phyloP scores from a whole-genome alignment of 192 early-diverging fungal species.

The Gamsiella multidivaricata region DNA sequence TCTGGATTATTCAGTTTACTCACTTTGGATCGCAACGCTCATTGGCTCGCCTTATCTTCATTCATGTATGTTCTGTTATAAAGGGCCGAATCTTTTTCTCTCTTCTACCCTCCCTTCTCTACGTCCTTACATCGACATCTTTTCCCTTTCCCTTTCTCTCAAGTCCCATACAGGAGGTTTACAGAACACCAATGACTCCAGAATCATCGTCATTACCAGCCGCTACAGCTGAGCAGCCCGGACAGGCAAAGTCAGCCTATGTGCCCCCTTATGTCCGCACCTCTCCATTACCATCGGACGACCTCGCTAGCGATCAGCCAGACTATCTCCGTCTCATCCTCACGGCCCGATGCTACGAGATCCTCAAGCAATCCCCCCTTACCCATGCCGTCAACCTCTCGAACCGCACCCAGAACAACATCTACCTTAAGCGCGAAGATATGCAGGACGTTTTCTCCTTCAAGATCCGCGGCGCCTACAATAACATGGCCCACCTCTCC shows the following conservation, averaged over 20 bases:
- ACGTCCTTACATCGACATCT: no score
- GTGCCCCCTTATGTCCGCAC: conserved; percentile 29
- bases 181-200: no score
- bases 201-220: no score
- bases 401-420: conserved; percentile 68
- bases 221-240: no score
- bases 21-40: no score
- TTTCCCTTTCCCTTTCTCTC: no score
- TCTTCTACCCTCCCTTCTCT: no score
- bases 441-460: conserved; percentile 97
- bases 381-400: conserved; percentile 87
- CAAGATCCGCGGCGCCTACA: conserved; percentile 98
- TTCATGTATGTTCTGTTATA: no score
- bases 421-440: conserved; percentile 96
- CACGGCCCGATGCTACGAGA: conserved; percentile 94
- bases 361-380: conserved; percentile 92
- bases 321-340: conserved; percentile 96
- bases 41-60: no score
- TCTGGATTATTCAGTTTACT: no score
- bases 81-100: no score
- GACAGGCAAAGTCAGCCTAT: conserved; percentile 7
- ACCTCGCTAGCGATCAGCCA: conserved; percentile 42
- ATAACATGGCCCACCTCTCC: conserved; percentile 87
- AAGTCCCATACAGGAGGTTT: no score
- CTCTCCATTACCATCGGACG: background rate